phyloP scores from a whole-genome alignment of 1,284 basidiomycete genomes.

The Ceratobasidium sp. region DNA sequence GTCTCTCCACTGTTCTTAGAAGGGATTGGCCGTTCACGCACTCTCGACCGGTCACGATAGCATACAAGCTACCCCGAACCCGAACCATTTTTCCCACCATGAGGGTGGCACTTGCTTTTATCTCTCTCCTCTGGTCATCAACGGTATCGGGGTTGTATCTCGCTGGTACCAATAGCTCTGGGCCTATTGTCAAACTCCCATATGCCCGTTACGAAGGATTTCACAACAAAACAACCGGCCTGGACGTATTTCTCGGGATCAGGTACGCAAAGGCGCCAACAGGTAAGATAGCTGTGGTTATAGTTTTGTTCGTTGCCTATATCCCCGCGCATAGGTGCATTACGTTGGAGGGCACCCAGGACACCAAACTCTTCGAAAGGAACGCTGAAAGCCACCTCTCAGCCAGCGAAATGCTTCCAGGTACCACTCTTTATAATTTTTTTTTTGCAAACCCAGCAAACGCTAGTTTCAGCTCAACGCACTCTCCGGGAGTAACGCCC shows the following conservation, averaged over 20 bases:
- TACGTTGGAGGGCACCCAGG: conserved; percentile 37
- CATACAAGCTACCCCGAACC: neutral
- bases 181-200: conserved; percentile 16
- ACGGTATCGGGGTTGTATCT: neutral
- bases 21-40: no score
- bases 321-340: neutral
- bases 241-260: conserved; percentile 35
- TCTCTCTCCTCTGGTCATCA: conserved; percentile 2
- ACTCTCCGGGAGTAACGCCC: neutral
- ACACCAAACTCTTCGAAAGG: neutral
- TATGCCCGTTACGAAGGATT: conserved; percentile 29
- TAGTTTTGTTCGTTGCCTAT: neutral
- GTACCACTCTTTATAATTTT: neutral
- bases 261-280: conserved; percentile 30
- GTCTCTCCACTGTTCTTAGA: no score
- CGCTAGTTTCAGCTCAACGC: neutral
- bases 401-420: conserved; percentile 42
- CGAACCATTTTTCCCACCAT: neutral
- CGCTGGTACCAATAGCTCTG: neutral
- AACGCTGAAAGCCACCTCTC: conserved; percentile 23
- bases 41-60: neutral
- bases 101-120: conserved; percentile 1
- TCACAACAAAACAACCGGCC: conserved; percentile 27
- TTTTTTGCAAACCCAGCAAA: neutral
- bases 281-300: neutral